A percentile compares a stretch with the other conserved stretches of the same genome.
These are phyloP conservation scores for Loxodes magnus DNA, from an alignment of 73 alveolate species.

Conservation along the genomic window DNA sequence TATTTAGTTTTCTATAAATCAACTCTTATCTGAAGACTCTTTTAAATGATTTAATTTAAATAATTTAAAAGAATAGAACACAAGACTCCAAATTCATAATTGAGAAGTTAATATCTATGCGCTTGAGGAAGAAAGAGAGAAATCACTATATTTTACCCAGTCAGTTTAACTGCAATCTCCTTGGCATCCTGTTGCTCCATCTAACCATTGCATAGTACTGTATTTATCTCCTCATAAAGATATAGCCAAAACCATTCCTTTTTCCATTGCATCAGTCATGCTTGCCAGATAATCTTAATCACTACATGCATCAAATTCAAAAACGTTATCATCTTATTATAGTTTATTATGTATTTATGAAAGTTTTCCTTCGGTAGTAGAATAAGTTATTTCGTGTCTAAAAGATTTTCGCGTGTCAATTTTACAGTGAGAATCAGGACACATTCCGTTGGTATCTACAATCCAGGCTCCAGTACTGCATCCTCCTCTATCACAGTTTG, in stretches of 20 bases:
- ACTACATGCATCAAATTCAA: background rate
- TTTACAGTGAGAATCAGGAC: background rate
- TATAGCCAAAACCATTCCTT: background rate
- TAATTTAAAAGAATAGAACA: too few species aligned
- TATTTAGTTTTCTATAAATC: too few species aligned
- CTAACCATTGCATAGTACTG: background rate
- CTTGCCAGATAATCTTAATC: background rate
- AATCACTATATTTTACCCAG: too few species aligned
- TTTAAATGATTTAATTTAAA: too few species aligned
- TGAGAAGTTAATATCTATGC: too few species aligned
- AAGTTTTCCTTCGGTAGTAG: background rate
- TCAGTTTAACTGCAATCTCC: background rate
- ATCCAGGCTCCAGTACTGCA: background rate
- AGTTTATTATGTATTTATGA: background rate
- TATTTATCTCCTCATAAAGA: background rate
- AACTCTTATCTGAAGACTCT: too few species aligned
- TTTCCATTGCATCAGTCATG: background rate
- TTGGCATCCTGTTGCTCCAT: background rate
- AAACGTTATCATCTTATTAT: background rate
- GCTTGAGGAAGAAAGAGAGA: too few species aligned
- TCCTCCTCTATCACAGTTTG: background rate
- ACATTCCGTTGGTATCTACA: background rate
- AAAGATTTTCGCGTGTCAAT: background rate
- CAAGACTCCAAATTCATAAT: too few species aligned
- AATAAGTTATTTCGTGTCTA: background rate